phyloP scores from a whole-genome alignment of 75 land plant genomes.

The Picea sitchensis region DNA sequence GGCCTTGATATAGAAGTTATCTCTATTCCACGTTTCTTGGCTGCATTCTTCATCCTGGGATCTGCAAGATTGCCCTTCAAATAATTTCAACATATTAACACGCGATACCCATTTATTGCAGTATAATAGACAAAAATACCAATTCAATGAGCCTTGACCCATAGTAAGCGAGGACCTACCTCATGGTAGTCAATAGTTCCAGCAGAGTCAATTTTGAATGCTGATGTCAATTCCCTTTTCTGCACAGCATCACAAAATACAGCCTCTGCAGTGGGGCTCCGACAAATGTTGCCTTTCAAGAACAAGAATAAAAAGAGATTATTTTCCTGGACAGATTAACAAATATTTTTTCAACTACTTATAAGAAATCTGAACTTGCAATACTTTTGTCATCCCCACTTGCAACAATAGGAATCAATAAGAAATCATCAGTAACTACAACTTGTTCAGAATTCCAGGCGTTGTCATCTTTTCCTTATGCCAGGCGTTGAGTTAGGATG shows the following conservation, averaged over 20 bases:
- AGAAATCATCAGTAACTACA: too few species aligned
- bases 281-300: conserved; percentile 75
- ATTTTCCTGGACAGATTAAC: neutral
- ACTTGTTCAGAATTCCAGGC: too few species aligned
- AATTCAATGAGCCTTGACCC: conserved; percentile 8
- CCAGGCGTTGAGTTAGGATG: too few species aligned
- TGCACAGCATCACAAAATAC: conserved; percentile 77
- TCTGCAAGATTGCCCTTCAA: conserved; percentile 89
- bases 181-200: conserved; percentile 97
- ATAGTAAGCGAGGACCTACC: conserved; percentile 28
- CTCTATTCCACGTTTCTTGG: conserved; percentile 79
- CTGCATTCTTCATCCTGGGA: conserved; percentile 90
- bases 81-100: neutral
- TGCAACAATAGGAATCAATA: too few species aligned
- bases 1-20: conserved; percentile 96
- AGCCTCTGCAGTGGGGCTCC: conserved; percentile 98
- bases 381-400: too few species aligned
- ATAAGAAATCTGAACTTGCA: too few species aligned
- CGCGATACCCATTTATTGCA: neutral
- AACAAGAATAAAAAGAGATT: neutral
- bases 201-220: conserved; percentile 91
- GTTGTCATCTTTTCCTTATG: too few species aligned
- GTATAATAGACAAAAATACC: neutral
- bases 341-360: too few species aligned
- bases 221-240: conserved; percentile 51